These are phyloP conservation scores for Trichoderma oligosporum DNA, from an alignment of 2,329 filamentous ascomycete genomes.

Conservation along the genomic window DNA sequence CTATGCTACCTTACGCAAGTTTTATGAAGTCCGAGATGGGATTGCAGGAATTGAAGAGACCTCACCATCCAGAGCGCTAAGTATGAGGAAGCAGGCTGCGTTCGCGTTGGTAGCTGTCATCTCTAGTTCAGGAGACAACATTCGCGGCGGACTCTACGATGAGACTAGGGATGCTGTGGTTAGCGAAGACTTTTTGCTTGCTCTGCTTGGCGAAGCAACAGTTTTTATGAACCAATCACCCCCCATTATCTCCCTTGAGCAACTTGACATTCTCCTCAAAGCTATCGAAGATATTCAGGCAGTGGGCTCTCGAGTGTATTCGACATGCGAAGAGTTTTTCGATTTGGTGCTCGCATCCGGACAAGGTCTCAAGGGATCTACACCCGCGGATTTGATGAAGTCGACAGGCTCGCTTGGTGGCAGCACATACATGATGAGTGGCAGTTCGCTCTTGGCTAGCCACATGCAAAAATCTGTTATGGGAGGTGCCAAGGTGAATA, in stretches of 20 bases:
- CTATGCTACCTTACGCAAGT: conserved; percentile 85
- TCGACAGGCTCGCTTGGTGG: conserved; percentile 55
- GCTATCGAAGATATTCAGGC: conserved; percentile 78
- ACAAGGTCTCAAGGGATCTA: conserved; percentile 58
- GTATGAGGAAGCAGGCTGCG: conserved; percentile 65
- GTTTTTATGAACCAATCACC: conserved; percentile 63
- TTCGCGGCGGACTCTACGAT: conserved; percentile 86
- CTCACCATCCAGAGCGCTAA: conserved; percentile 44
- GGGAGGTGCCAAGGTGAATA: conserved; percentile 48
- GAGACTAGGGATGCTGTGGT: conserved; percentile 75
- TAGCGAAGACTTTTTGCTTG: conserved; percentile 80
- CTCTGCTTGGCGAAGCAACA: conserved; percentile 77
- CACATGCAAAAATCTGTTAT: conserved; percentile 58
- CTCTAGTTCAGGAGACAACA: conserved; percentile 81
- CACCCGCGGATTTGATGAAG: conserved; percentile 59
- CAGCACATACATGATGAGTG: conserved; percentile 65
- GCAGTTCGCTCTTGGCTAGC: conserved; percentile 66
- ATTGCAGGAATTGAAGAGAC: conserved; percentile 27
- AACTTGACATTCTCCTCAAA: conserved; percentile 72
- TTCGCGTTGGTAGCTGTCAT: conserved; percentile 77
- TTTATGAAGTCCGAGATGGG: conserved; percentile 80
- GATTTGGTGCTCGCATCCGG: conserved; percentile 68
- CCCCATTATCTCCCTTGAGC: conserved; percentile 59
- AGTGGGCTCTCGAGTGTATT: conserved; percentile 66
- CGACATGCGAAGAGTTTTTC: conserved; percentile 74